Evolutionary conservation across 148 eudicot genomes (phyloP).

Genomic region (Diospyros lotus): DNA sequence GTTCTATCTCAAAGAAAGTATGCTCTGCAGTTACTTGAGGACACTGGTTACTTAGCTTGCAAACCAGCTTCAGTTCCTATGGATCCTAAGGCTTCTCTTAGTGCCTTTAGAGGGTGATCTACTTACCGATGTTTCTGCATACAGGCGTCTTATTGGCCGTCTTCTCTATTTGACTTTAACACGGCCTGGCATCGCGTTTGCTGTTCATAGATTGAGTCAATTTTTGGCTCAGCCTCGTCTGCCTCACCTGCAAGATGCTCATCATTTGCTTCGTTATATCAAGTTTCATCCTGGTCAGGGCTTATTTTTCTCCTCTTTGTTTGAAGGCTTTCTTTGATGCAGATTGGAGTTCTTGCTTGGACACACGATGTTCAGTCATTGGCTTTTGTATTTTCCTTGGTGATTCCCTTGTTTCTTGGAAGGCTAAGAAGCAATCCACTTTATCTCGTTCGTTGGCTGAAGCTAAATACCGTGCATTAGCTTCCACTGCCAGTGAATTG

Average conservation of each 20-base stretch:
- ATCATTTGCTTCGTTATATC: neutral
- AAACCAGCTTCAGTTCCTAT: neutral
- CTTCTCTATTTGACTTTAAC: neutral
- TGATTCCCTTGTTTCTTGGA: neutral
- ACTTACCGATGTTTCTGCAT: neutral
- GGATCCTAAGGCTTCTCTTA: neutral
- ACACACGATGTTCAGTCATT: neutral
- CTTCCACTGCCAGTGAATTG: constrained; percentile 4
- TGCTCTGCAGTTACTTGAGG: neutral
- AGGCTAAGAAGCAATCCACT: neutral
- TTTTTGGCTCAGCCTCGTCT: neutral
- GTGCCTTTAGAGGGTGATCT: neutral
- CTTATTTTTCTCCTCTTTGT: neutral
- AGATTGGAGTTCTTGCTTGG: neutral
- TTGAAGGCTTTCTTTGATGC: neutral
- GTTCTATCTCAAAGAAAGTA: constrained; percentile 2
- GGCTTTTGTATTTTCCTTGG: neutral
- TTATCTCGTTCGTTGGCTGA: neutral
- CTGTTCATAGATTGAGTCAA: neutral
- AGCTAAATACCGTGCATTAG: neutral
- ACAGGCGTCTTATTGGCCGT: neutral
- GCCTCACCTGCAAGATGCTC: neutral
- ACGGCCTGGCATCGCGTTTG: neutral
- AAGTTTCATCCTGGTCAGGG: neutral
- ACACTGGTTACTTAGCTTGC: neutral